Evolutionary conservation across 2,329 filamentous ascomycete genomes (phyloP).

Genomic region (Canariomyces notabilis): DNA sequence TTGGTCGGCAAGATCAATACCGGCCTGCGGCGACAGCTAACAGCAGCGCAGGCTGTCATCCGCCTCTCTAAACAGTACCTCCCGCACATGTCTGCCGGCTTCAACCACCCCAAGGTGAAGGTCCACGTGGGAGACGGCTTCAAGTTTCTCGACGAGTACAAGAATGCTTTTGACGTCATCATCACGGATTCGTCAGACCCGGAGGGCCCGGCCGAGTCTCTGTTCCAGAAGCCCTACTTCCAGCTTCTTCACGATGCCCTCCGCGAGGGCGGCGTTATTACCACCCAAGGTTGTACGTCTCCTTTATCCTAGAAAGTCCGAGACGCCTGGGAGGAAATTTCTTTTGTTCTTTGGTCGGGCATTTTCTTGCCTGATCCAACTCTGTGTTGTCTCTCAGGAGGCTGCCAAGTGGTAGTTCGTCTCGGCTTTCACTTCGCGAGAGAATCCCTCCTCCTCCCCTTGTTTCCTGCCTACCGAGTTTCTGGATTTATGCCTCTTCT

Average conservation of each 20-base stretch:
- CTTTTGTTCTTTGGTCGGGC: conserved; percentile 23
- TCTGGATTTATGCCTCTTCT: too few species aligned
- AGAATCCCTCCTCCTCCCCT: conserved; percentile 3
- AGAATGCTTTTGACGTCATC: conserved; percentile 98
- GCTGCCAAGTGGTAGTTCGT: conserved; percentile 27
- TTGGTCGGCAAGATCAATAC: conserved; percentile 32
- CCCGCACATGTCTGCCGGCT: conserved; percentile 86
- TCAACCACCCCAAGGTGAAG: conserved; percentile 89
- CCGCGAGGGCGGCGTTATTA: conserved; percentile 93
- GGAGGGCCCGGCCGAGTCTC: conserved; percentile 88
- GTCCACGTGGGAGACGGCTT: conserved; percentile 95
- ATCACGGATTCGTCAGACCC: conserved; percentile 98
- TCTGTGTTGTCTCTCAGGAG: conserved; percentile 21
- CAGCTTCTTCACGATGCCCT: conserved; percentile 86
- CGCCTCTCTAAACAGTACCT: conserved; percentile 98
- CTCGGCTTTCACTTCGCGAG: conserved; percentile 19
- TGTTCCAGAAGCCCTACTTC: conserved; percentile 99
- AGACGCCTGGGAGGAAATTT: conserved; percentile 25
- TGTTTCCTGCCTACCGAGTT: conserved; percentile 17
- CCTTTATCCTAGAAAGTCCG: conserved; percentile 50
- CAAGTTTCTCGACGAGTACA: conserved; percentile 95
- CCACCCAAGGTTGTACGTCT: conserved; percentile 99
- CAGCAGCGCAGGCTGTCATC: conserved; percentile 68
- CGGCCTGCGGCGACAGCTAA: neutral
- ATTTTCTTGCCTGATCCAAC: conserved; percentile 30